Conservation (phyloP, 192 early-diverging fungal species). For the Spizellomyces punctatus region DNA sequence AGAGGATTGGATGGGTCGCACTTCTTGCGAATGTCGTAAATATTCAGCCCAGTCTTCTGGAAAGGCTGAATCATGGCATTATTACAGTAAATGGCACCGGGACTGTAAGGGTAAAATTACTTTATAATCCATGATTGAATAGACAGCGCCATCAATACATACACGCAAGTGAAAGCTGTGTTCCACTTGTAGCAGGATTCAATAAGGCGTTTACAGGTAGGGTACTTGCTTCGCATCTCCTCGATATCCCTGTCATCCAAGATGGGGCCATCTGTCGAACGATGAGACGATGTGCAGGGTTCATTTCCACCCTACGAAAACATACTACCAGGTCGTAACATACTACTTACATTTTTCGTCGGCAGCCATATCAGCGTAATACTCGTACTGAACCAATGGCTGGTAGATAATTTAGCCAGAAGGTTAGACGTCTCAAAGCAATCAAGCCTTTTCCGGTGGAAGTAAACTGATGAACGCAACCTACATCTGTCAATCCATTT, state of each 20-base stretch:
- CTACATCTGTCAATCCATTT: constrained; percentile 82
- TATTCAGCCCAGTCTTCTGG: constrained; percentile 82
- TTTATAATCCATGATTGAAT: no score
- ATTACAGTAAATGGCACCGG: constrained; percentile 85
- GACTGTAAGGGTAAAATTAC: constrained; percentile 23
- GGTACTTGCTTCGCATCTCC: constrained; percentile 72
- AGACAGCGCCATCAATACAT: constrained; percentile 14
- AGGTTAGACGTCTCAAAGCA: not conserved
- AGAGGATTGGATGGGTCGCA: constrained; percentile 79
- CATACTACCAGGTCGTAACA: no score
- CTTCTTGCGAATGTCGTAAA: constrained; percentile 89
- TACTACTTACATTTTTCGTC: constrained; percentile 31
- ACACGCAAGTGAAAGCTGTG: constrained; percentile 74
- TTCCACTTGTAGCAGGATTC: constrained; percentile 84
- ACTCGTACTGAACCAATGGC: constrained; percentile 84
- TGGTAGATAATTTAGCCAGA: not conserved
- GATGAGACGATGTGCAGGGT: not conserved
- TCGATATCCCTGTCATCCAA: constrained; percentile 72
- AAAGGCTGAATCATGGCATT: constrained; percentile 75
- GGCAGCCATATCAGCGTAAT: constrained; percentile 66
- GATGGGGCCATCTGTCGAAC: constrained; percentile 64
- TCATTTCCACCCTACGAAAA: no score
- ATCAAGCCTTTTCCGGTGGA: not conserved
- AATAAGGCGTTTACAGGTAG: constrained; percentile 75
- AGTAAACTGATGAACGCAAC: not conserved